Evolutionary conservation across 805 yeast species (phyloP), one percentile per base, ranked within the genome.

Genomic region (Huiozyma sinensis): DNA sequence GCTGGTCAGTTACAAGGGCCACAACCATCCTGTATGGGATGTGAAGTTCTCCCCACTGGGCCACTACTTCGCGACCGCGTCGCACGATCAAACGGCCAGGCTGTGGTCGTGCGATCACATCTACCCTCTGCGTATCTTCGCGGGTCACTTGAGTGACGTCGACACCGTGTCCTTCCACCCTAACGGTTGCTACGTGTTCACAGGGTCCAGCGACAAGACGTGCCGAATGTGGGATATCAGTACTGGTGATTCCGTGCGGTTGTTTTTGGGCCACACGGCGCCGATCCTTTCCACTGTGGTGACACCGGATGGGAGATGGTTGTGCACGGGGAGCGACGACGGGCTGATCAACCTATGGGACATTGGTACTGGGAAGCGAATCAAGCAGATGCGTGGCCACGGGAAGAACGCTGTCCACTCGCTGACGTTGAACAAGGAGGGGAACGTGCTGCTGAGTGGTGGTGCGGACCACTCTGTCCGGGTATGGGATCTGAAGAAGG

Each of bases 21-120:
- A 92, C 60, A 86, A 81, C 56, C 94, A 86, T 53, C 97, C 98
- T 1, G 83, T 92, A 28, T 92, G 98, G 98, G 97, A 92, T 60
- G 97, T 92, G 6, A 76, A 83, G 54, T 92, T 87, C 58, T 81
- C 95, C 2, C 98, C 98, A 2, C 68, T 84, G 55, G 98, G 98
- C 5, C 97, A 92, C 66, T 92, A 92, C 66, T 92, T 92, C 64
- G 96, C 94, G n/a, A 89, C 97, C 0, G 96, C 94, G 0, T 86
- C 96, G 2, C 96, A 89, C 59, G 99, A 92, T 60, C 97, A 89
- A 62, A 92, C 98, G 0, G 97, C 97, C 1, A 75, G 97, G 49
- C 70, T 92, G 45, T 92, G 99, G 99, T 88, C 95, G 28, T 87
- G 95, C 54, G 98, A 92, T 62, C 99, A 92, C 64, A 89, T 92